Percentiles rank a stretch among this genome's conserved stretches.
phyloP scores from a whole-genome alignment of 176 grass and related monocot species.

The Paspalum vaginatum region DNA sequence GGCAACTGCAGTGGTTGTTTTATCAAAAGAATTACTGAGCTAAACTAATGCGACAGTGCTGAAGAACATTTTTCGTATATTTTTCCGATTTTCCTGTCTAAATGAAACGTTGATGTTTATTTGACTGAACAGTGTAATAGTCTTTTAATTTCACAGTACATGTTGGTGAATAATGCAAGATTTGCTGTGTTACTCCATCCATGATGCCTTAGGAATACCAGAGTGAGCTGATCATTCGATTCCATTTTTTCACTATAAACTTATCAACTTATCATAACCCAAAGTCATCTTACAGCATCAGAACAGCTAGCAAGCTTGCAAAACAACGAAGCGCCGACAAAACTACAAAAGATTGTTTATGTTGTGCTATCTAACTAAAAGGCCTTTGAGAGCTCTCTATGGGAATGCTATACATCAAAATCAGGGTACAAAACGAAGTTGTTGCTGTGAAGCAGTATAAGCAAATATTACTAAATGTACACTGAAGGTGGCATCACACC shows the following conservation, averaged over 20 bases:
- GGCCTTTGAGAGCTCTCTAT: not conserved
- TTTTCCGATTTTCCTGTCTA: too few relatives aligned
- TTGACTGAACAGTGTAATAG: not conserved
- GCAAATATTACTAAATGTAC: not conserved
- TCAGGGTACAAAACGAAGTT: not conserved
- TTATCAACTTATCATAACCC: not conserved
- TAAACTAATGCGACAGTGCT: not conserved
- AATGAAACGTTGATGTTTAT: not conserved
- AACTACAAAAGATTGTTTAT: not conserved
- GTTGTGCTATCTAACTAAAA: not conserved
- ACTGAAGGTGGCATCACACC: slow-evolving; percentile 43
- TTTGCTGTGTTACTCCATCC: not conserved
- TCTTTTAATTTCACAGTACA: not conserved
- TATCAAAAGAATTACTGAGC: not conserved
- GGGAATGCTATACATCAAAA: not conserved
- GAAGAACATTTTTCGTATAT: not conserved
- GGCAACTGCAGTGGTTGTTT: not conserved
- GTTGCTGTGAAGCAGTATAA: not conserved
- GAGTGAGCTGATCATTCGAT: not conserved
- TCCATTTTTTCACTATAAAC: not conserved
- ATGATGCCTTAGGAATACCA: not conserved
- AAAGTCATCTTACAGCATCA: slow-evolving; percentile 9
- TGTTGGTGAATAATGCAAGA: not conserved
- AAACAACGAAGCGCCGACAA: not conserved
- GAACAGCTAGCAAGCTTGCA: not conserved